Percentiles rank a stretch among this genome's conserved stretches.
Conservation (phyloP, 371 early-diverging fungal species). For the Mucor racemosus region DNA sequence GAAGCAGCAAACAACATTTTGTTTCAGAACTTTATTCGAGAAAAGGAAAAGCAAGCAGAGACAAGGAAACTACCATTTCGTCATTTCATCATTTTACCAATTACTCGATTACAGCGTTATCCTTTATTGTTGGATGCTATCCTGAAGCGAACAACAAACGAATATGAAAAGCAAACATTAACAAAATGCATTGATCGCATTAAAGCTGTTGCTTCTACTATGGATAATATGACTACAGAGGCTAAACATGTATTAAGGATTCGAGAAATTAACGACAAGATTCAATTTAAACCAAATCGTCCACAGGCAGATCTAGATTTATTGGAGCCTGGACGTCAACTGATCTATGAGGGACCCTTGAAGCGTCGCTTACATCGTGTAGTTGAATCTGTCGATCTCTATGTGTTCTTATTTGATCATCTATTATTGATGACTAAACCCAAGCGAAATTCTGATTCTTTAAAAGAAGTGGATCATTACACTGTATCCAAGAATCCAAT, state of each 20-base stretch:
- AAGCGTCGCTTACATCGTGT: conserved; percentile 66
- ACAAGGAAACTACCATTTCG: conserved; percentile 60
- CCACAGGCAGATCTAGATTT: conserved; percentile 63
- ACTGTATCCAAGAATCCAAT: conserved; percentile 52
- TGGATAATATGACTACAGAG: conserved; percentile 20
- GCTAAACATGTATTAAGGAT: conserved; percentile 3
- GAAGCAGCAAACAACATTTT: conserved; percentile 65
- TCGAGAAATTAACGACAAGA: conserved; percentile 22
- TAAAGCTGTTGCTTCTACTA: conserved; percentile 59
- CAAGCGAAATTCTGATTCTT: background rate
- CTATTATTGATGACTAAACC: conserved; percentile 77
- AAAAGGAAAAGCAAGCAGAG: conserved; percentile 57
- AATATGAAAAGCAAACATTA: conserved; percentile 56
- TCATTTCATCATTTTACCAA: conserved; percentile 56
- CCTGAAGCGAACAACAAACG: conserved; percentile 66
- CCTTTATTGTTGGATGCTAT: conserved; percentile 78
- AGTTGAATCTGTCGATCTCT: conserved; percentile 69
- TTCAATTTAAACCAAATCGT: conserved; percentile 32
- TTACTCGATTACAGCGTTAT: conserved; percentile 83
- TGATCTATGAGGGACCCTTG: conserved; percentile 82
- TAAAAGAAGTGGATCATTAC: conserved; percentile 55
- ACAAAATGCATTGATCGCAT: conserved; percentile 62
- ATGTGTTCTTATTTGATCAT: conserved; percentile 88
- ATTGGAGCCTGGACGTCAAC: conserved; percentile 63
- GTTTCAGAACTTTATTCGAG: conserved; percentile 71